These are phyloP conservation scores for Trichomonascus vanleenenianus DNA, from an alignment of 805 yeast species.

Conservation along the genomic window DNA sequence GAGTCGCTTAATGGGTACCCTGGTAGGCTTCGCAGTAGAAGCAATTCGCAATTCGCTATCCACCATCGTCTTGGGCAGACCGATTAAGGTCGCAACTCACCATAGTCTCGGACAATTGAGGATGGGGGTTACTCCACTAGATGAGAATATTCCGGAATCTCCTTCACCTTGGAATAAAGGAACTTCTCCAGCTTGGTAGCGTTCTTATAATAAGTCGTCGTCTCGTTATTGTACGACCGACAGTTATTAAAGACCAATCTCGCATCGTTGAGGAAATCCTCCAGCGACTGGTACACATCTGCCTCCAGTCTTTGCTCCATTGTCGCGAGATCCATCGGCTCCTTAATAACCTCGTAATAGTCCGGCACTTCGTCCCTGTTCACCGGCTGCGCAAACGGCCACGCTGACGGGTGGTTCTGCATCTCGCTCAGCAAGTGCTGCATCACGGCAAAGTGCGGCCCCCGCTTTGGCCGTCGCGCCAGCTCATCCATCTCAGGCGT, in stretches of 20 bases:
- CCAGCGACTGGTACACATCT: conserved; percentile 85
- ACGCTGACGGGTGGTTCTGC: conserved; percentile 91
- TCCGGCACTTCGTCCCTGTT: conserved; percentile 92
- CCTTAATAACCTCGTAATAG: conserved; percentile 91
- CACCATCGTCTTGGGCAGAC: too few relatives aligned
- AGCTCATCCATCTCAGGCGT: conserved; percentile 96
- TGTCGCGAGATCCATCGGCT: conserved; percentile 95
- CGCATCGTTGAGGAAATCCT: conserved; percentile 85
- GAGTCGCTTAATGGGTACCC: too few relatives aligned
- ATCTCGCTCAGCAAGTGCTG: conserved; percentile 78
- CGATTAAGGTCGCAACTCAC: too few relatives aligned
- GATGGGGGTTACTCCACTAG: conserved; percentile 46
- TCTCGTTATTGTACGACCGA: conserved; percentile 85
- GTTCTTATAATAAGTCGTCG: conserved; percentile 90
- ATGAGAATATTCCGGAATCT: conserved; percentile 86
- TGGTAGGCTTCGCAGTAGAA: too few relatives aligned
- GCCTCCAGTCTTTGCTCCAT: conserved; percentile 92
- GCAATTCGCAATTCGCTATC: too few relatives aligned
- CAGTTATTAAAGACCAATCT: conserved; percentile 84
- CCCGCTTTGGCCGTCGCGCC: conserved; percentile 89
- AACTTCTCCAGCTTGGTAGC: conserved; percentile 92
- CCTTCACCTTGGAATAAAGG: conserved; percentile 71
- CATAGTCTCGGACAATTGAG: too few relatives aligned
- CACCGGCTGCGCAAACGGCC: conserved; percentile 96
- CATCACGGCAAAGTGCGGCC: conserved; percentile 93